Conservation (phyloP, 768 basidiomycete genomes). For the Phaffia tasmanica region DNA sequence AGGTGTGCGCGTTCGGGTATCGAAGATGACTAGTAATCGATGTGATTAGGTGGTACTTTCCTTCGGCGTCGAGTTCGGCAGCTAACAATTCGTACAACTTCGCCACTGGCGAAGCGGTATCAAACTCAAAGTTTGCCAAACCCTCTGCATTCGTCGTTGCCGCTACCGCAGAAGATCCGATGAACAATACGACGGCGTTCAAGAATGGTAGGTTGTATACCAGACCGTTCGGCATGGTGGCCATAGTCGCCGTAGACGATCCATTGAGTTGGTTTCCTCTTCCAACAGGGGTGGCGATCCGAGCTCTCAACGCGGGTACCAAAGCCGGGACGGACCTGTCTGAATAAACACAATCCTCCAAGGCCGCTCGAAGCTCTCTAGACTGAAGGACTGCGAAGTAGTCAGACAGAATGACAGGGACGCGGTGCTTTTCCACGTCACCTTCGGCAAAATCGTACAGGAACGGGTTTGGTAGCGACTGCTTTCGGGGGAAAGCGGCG, state of each 20-base stretch:
- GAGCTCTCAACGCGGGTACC: slow-evolving; percentile 39
- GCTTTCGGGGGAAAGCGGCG: slow-evolving; percentile 77
- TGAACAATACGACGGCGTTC: slow-evolving; percentile 90
- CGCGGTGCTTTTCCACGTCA: slow-evolving; percentile 80
- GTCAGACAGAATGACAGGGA: slow-evolving; percentile 83
- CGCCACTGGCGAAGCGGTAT: slow-evolving; percentile 50
- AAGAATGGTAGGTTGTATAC: slow-evolving; percentile 76
- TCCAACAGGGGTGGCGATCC: slow-evolving; percentile 59
- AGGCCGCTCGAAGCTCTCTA: slow-evolving; percentile 61
- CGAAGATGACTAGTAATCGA: slow-evolving; percentile 90
- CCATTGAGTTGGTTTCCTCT: slow-evolving; percentile 58
- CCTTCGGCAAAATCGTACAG: slow-evolving; percentile 40
- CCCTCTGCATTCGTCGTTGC: slow-evolving; percentile 49
- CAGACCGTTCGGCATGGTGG: neutral
- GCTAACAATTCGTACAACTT: slow-evolving; percentile 59
- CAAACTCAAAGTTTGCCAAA: slow-evolving; percentile 70
- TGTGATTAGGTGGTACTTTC: slow-evolving; percentile 81
- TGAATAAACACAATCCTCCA: slow-evolving; percentile 64
- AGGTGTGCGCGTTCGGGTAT: slow-evolving; percentile 96
- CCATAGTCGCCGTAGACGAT: slow-evolving; percentile 40
- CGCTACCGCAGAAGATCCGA: slow-evolving; percentile 74
- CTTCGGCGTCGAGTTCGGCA: slow-evolving; percentile 77
- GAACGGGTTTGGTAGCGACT: slow-evolving; percentile 69
- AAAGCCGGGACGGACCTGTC: slow-evolving; percentile 12
- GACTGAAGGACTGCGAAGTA: slow-evolving; percentile 71